phyloP scores from a whole-genome alignment of 148 eudicot genomes.

The Pharnaceum exiguum region DNA sequence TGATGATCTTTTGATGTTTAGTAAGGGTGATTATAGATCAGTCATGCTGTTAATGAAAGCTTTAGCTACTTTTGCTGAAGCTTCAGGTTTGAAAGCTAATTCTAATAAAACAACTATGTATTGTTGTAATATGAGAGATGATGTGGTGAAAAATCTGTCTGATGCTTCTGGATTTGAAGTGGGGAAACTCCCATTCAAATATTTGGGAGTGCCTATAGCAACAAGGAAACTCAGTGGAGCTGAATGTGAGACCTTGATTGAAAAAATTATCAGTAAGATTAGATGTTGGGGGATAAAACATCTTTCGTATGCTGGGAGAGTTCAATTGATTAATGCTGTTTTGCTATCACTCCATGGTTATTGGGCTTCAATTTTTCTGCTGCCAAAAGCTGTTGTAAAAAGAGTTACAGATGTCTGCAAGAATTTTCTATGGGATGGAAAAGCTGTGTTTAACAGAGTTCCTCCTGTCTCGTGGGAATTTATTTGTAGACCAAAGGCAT shows the following conservation, averaged over 20 bases:
- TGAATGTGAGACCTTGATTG: background rate
- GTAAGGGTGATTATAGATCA: background rate
- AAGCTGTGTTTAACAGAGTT: too few species aligned
- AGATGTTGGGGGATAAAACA: background rate
- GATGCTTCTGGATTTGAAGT: background rate
- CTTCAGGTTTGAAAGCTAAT: background rate
- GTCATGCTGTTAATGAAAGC: background rate
- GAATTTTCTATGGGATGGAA: too few species aligned
- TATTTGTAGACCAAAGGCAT: background rate
- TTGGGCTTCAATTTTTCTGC: background rate
- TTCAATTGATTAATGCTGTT: background rate
- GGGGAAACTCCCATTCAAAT: background rate
- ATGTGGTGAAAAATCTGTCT: background rate
- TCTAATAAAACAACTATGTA: too few species aligned
- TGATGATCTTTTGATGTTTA: background rate
- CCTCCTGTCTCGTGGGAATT: background rate
- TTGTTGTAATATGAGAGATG: too few species aligned
- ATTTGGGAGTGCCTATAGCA: background rate
- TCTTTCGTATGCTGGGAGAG: background rate
- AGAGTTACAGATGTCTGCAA: background rate
- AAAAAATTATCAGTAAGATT: background rate
- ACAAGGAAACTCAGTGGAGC: background rate
- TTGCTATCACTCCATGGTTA: background rate
- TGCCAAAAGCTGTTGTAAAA: background rate
- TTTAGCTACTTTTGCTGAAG: background rate